phyloP scores from a whole-genome alignment of 1,139 yeast species.

The Lodderomyces elongisporus region DNA sequence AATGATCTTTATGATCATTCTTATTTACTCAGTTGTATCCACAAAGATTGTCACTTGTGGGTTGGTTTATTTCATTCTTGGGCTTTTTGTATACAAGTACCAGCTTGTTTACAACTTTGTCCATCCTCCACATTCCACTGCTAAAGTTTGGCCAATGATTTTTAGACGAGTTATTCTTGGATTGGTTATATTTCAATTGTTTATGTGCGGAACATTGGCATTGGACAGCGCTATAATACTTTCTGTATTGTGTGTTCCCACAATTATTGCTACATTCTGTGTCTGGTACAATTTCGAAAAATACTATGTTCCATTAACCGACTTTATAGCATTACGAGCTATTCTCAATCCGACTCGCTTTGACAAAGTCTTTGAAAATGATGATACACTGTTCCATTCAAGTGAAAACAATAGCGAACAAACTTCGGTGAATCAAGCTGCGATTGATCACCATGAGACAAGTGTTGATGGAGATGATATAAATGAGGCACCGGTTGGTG shows the following conservation, averaged over 20 bases:
- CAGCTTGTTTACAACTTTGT: slow-evolving; percentile 63
- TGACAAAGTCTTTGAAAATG: slow-evolving; percentile 40
- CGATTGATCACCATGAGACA: slow-evolving; percentile 6
- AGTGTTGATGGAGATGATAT: slow-evolving; percentile 1
- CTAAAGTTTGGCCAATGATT: slow-evolving; percentile 68
- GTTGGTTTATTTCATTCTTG: slow-evolving; percentile 53
- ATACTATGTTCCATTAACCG: slow-evolving; percentile 54
- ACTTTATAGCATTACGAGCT: slow-evolving; percentile 60
- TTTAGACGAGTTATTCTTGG: slow-evolving; percentile 61
- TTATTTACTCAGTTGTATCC: slow-evolving; percentile 62
- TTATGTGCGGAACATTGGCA: slow-evolving; percentile 67
- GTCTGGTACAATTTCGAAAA: slow-evolving; percentile 54
- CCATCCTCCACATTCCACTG: slow-evolving; percentile 69
- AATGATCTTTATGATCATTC: slow-evolving; percentile 54
- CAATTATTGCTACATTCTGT: slow-evolving; percentile 45
- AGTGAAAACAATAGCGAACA: slow-evolving; percentile 1
- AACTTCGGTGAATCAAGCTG: slow-evolving; percentile 1
- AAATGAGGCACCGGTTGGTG: slow-evolving; percentile 17
- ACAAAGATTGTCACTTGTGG: slow-evolving; percentile 64
- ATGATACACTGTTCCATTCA: slow-evolving; percentile 8
- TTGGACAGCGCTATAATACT: slow-evolving; percentile 55
- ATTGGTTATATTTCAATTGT: slow-evolving; percentile 53
- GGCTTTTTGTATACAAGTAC: slow-evolving; percentile 62
- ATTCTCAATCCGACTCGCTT: slow-evolving; percentile 43
- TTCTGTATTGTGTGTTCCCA: slow-evolving; percentile 49